Evolutionary conservation across 1,139 yeast species (phyloP).

Genomic region (Hansenula lynferdii): DNA sequence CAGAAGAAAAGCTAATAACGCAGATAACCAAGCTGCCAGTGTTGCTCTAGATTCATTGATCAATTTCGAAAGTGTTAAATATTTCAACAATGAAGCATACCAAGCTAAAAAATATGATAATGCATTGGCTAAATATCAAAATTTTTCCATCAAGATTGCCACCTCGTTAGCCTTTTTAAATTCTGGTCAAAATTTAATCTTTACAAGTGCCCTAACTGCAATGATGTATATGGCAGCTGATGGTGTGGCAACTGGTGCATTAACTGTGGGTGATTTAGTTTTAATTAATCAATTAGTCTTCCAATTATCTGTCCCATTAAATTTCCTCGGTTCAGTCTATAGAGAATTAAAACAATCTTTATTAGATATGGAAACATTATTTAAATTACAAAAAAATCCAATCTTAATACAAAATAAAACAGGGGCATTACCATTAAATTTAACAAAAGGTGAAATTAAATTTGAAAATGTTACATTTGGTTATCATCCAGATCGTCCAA

Average conservation of each 20-base stretch:
- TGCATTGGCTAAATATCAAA: conserved; percentile 73
- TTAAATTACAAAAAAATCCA: conserved; percentile 73
- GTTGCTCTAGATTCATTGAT: conserved; percentile 93
- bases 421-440: conserved; percentile 52
- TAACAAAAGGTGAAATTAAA: conserved; percentile 61
- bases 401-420: conserved; percentile 59
- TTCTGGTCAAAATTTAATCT: conserved; percentile 88
- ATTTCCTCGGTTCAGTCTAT: conserved; percentile 92
- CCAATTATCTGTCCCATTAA: conserved; percentile 90
- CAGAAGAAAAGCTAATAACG: conserved; percentile 85
- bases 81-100: conserved; percentile 82
- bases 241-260: conserved; percentile 76
- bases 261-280: conserved; percentile 96
- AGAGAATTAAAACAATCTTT: conserved; percentile 90
- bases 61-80: conserved; percentile 91
- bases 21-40: conserved; percentile 92
- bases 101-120: conserved; percentile 77
- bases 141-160: conserved; percentile 83
- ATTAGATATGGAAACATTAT: conserved; percentile 88
- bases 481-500: conserved; percentile 84
- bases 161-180: conserved; percentile 88
- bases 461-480: conserved; percentile 95
- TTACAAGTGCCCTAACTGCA: conserved; percentile 86
- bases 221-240: conserved; percentile 99
- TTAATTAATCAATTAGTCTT: conserved; percentile 92